A percentile compares a stretch with the other conserved stretches of the same genome.
Conservation (phyloP, 2,329 filamentous ascomycete genomes). For the Stenocarpella maydis region DNA sequence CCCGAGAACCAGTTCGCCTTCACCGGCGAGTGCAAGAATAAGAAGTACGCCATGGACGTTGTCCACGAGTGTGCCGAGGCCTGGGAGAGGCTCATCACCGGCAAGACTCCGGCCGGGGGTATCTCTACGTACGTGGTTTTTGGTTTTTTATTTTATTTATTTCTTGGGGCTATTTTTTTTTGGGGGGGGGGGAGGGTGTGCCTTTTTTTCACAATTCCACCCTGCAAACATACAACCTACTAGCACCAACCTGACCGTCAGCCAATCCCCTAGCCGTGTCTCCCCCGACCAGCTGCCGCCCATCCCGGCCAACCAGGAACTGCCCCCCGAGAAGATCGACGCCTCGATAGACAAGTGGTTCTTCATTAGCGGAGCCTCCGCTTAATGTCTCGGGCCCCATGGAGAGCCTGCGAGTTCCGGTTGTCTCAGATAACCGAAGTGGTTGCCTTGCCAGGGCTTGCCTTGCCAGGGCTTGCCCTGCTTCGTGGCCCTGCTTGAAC, state of each 20-base stretch:
- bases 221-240: conserved; percentile 22
- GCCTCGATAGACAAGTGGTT: conserved; percentile 99
- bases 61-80: conserved; percentile 95
- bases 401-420: not conserved
- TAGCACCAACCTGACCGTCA: conserved; percentile 82
- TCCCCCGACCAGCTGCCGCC: conserved; percentile 74
- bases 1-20: conserved; percentile 99
- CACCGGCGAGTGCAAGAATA: conserved; percentile 99
- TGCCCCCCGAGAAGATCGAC: conserved; percentile 88
- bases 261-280: conserved; percentile 77
- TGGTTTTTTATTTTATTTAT: not conserved
- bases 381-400: conserved; percentile 55
- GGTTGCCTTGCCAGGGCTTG: conserved; percentile 20
- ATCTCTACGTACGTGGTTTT: conserved; percentile 77
- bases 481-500: not conserved
- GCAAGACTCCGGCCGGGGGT: conserved; percentile 81
- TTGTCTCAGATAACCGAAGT: not conserved
- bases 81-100: conserved; percentile 94
- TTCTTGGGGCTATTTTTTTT: no score
- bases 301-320: conserved; percentile 82
- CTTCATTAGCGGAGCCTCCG: conserved; percentile 98
- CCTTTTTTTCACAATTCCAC: not conserved
- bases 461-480: conserved; percentile 10
- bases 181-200: no score
- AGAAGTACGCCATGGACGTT: conserved; percentile 96